Evolutionary conservation across 2,329 filamentous ascomycete species (phyloP).

Genomic region (Camillea tinctor): DNA sequence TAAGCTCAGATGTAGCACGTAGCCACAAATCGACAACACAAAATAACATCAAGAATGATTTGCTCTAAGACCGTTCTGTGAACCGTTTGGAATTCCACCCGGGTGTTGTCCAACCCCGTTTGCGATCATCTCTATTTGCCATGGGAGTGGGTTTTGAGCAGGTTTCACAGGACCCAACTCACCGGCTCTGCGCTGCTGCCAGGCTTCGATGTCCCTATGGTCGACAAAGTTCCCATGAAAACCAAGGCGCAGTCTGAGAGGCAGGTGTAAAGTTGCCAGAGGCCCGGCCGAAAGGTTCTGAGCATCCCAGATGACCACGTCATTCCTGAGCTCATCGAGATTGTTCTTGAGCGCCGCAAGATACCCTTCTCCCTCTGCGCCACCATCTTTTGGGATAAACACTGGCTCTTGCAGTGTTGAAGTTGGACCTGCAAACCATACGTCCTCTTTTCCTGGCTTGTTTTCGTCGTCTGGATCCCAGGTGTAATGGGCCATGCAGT

Average conservation of each 20-base stretch:
- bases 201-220: conserved; percentile 42
- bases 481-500: conserved; percentile 45
- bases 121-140: conserved; percentile 32
- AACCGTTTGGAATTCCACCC: conserved; percentile 11
- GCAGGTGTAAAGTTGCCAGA: conserved; percentile 40
- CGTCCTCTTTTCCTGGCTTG: conserved; percentile 34
- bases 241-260: conserved; percentile 40
- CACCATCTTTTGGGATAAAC: conserved; percentile 46
- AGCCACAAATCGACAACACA: neutral
- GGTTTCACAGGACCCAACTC: conserved; percentile 39
- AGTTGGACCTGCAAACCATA: conserved; percentile 44
- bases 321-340: conserved; percentile 44
- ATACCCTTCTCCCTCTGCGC: conserved; percentile 50
- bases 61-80: conserved; percentile 7
- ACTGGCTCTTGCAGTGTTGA: conserved; percentile 53
- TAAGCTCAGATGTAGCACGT: neutral
- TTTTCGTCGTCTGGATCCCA: conserved; percentile 30
- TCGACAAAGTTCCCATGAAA: conserved; percentile 45
- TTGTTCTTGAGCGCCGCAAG: conserved; percentile 46
- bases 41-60: neutral
- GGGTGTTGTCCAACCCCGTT: conserved; percentile 2
- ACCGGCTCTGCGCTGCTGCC: conserved; percentile 37
- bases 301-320: conserved; percentile 44
- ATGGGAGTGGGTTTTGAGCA: conserved; percentile 38
- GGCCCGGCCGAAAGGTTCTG: conserved; percentile 38